Base-by-base conservation (phyloP, 1,284 basidiomycete species). In the Rhizoctonia solani region DNA sequence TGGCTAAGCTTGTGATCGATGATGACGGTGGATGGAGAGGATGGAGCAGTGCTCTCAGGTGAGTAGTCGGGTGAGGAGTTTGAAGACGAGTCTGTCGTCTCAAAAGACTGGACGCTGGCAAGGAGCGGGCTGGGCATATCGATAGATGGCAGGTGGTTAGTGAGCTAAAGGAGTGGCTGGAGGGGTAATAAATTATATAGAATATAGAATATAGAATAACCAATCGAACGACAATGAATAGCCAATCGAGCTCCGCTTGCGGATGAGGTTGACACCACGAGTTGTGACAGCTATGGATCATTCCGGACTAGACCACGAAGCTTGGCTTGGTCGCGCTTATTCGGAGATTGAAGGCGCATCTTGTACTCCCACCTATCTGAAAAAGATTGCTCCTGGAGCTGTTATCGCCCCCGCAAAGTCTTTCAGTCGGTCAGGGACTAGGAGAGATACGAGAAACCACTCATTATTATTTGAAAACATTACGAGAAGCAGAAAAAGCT, bases 391-490 rank as follows among this genome's bases (percentile, higher is more conserved):
- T 49, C 25, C 27, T 19, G 5, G 56, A 29, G 42, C 29, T 61
- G 8, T 11, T 19, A 23, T 14, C 34, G 29, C 41, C 37, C 30
- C 30, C 52, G 27, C 16, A 29, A 29, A 16, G 6, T 19, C 8
- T 6, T 19, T 9, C 44, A 9, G 9, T 11, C 5, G 44, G 44
- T 11, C n/a, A 46, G 44, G 44, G 44, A 11, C 44, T 46, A 11
- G 8, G 6, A 34, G n/a, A 61, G 56, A 61, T 61, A 61, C 44
- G 56, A 61, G 56, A 61, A 61, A 44, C 56, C n/a, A 19, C 16
- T 14, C 6, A 49, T 42, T 49, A 42, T 23, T 11, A 11, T 46
- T 46, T 21, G 13, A 46, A 46, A 46, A n/a, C n/a, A n/a, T n/a
- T n/a, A n/a, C n/a, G n/a, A n/a, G n/a, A n/a, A n/a, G n/a, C n/a